Evolutionary conservation across 129 eudicot genomes (phyloP).

Genomic region (Flaveria linearis): DNA sequence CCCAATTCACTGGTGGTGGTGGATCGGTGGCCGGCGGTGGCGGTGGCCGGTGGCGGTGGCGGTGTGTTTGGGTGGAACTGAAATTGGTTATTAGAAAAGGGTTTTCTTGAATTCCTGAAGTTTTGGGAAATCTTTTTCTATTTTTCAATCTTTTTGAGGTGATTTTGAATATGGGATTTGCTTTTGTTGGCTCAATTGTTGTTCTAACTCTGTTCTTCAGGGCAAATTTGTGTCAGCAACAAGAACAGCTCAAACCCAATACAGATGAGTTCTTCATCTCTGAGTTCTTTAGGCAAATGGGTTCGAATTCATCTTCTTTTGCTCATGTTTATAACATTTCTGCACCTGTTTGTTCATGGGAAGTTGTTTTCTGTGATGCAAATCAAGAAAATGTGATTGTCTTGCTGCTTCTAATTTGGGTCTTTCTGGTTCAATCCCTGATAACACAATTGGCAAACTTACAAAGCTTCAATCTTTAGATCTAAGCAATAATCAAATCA

Average conservation of each 20-base stretch:
- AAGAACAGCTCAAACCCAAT: slow-evolving; percentile 41
- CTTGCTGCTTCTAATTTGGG: slow-evolving; percentile 56
- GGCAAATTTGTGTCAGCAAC: slow-evolving; percentile 54
- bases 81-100: not conserved
- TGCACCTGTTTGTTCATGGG: slow-evolving; percentile 70
- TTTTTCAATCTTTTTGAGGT: slow-evolving; percentile 6
- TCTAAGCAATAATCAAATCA: slow-evolving; percentile 70
- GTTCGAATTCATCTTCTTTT: slow-evolving; percentile 40
- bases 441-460: slow-evolving; percentile 80
- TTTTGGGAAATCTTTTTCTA: not conserved
- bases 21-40: slow-evolving; percentile 24
- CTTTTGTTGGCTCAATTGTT: slow-evolving; percentile 46
- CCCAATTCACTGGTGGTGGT: slow-evolving; percentile 17
- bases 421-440: slow-evolving; percentile 72
- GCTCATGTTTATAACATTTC: slow-evolving; percentile 45
- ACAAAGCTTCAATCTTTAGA: slow-evolving; percentile 66
- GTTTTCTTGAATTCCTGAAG: slow-evolving; percentile 20
- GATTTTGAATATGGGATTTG: slow-evolving; percentile 50
- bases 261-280: slow-evolving; percentile 75
- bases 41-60: slow-evolving; percentile 26
- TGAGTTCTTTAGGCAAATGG: slow-evolving; percentile 70
- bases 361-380: slow-evolving; percentile 62
- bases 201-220: slow-evolving; percentile 51
- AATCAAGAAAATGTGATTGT: slow-evolving; percentile 55
- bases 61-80: slow-evolving; percentile 21